phyloP scores from a whole-genome alignment of 306 rosid species.

The Astragalus glycyphyllos region DNA sequence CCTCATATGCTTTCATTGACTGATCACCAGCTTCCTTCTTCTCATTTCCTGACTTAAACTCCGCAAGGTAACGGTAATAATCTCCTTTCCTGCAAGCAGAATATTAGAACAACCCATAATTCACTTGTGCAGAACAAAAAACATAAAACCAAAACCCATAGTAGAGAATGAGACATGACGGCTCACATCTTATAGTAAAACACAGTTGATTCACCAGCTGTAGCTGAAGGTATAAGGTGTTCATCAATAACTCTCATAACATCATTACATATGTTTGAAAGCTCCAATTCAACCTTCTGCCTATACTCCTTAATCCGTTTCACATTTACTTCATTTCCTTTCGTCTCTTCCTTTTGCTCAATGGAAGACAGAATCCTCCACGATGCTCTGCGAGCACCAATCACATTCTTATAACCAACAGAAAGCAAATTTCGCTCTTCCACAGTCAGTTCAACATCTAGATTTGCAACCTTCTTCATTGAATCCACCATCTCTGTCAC shows the following conservation, averaged over 20 bases:
- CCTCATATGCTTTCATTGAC: constrained; percentile 93
- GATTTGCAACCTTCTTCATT: constrained; percentile 84
- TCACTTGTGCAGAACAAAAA: neutral
- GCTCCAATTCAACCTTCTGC: constrained; percentile 78
- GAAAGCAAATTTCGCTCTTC: constrained; percentile 89
- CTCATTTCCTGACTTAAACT: constrained; percentile 73
- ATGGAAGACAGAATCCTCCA: constrained; percentile 92
- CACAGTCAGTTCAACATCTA: constrained; percentile 78
- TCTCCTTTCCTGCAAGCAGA: constrained; percentile 83
- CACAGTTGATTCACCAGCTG: constrained; percentile 86
- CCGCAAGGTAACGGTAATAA: constrained; percentile 88
- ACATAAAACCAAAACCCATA: neutral
- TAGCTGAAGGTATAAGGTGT: constrained; percentile 84
- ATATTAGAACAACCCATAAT: constrained; percentile 28
- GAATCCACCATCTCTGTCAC: constrained; percentile 87
- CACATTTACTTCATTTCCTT: constrained; percentile 70
- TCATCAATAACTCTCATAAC: constrained; percentile 83
- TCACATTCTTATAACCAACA: constrained; percentile 89
- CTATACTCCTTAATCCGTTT: constrained; percentile 79
- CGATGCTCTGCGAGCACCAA: constrained; percentile 82
- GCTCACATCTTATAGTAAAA: constrained; percentile 86
- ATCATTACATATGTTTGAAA: constrained; percentile 69
- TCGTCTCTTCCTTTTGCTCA: constrained; percentile 79
- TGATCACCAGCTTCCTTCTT: constrained; percentile 81
- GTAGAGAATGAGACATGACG: neutral